These are phyloP conservation scores for Verbascum thapsus DNA, from an alignment of 257 asterid species.

Conservation along the genomic window DNA sequence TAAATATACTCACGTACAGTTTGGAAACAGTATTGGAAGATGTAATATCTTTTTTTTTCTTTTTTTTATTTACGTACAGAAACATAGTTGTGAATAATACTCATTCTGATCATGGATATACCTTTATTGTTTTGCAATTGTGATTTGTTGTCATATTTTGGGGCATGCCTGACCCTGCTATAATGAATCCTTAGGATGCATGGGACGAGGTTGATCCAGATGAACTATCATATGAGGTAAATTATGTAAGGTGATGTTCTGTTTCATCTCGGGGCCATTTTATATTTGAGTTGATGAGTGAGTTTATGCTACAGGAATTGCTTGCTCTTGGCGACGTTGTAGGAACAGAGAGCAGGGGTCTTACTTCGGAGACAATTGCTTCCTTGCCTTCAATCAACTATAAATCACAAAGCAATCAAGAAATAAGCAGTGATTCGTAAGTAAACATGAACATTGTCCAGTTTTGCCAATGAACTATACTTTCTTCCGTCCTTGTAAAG, in stretches of 20 bases:
- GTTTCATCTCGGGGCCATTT: constrained; percentile 12
- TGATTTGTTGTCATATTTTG: constrained; percentile 6
- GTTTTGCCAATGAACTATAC: constrained; percentile 6
- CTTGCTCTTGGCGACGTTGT: constrained; percentile 92
- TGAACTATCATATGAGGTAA: constrained; percentile 92
- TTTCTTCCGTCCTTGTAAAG: too few relatives aligned
- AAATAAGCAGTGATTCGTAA: constrained; percentile 78
- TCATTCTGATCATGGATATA: constrained; percentile 13
- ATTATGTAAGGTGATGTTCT: constrained; percentile 4
- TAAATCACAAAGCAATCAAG: constrained; percentile 56
- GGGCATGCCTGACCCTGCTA: constrained; percentile 20
- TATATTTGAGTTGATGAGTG: constrained; percentile 18
- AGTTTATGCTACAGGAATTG: constrained; percentile 63
- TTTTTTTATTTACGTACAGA: too few relatives aligned
- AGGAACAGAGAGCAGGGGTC: constrained; percentile 97
- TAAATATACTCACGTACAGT: not conserved
- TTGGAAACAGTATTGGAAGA: constrained; percentile 4
- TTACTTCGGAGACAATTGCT: constrained; percentile 80
- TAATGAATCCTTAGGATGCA: constrained; percentile 57
- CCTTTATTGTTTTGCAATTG: constrained; percentile 1
- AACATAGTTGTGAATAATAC: too few relatives aligned
- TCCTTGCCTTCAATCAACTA: constrained; percentile 74
- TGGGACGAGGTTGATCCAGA: constrained; percentile 97
- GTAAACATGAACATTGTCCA: constrained; percentile 37
- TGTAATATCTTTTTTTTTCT: too few relatives aligned